These are phyloP conservation scores for Fusarium sp. DNA, from an alignment of 2,329 filamentous ascomycete species.

Conservation along the genomic window DNA sequence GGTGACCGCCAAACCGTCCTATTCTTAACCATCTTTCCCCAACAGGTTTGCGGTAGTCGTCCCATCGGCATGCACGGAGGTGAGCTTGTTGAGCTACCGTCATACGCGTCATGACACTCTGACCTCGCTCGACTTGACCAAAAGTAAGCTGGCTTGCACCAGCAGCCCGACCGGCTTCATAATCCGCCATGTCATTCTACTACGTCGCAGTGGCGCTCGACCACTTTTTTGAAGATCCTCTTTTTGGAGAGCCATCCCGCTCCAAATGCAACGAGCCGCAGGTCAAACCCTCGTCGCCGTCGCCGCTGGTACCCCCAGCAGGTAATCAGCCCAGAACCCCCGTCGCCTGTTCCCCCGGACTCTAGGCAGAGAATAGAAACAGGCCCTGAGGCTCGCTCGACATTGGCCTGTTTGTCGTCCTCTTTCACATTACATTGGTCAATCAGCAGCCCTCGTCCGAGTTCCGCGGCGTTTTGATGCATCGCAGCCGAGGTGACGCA, in stretches of 20 bases:
- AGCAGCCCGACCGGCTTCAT: not conserved
- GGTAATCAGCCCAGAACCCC: slow-evolving; percentile 14
- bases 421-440: slow-evolving; percentile 17
- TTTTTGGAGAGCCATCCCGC: not conserved
- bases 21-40: not conserved
- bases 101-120: slow-evolving; percentile 3
- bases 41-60: slow-evolving; percentile 9
- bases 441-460: slow-evolving; percentile 13
- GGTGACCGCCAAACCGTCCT: slow-evolving; percentile 3
- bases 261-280: slow-evolving; percentile 33
- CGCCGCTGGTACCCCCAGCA: not conserved
- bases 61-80: slow-evolving; percentile 3
- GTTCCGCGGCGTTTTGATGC: slow-evolving; percentile 19
- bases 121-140: not conserved
- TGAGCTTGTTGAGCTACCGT: slow-evolving; percentile 14
- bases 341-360: slow-evolving; percentile 25
- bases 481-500: slow-evolving; percentile 35
- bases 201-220: slow-evolving; percentile 2
- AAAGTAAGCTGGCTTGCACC: not conserved
- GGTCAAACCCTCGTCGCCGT: slow-evolving; percentile 22
- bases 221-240: not conserved
- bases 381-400: slow-evolving; percentile 19
- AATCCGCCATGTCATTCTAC: not conserved
- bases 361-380: slow-evolving; percentile 10
- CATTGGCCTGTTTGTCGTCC: slow-evolving; percentile 23